Base-by-base conservation (phyloP, 129 eudicot species). In the Flaveria sonorensis region DNA sequence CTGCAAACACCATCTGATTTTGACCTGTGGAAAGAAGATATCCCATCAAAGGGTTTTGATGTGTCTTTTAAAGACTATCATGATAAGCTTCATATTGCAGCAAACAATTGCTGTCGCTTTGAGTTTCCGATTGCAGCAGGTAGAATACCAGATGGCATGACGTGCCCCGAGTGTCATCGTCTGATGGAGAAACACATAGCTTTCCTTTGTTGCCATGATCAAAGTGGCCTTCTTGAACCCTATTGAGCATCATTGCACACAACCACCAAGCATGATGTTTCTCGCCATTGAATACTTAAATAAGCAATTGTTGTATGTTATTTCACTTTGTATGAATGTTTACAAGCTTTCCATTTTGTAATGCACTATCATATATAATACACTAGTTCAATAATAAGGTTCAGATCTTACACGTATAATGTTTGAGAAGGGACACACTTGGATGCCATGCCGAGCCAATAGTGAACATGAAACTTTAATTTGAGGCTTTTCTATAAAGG, bases 181-280 rank as follows among this genome's bases (percentile, higher is more conserved):
- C 47, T 60, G 4, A 92, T 92, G 98, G 96, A 88, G 79, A 88
- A 88, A 66, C 80, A 67, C 77, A 77, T 80, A 39, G 82, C 88
- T 72, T 92, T 86, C 81, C 77, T 82, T 19, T 90, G 98, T 87
- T 92, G 98, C 88, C 89, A 85, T 71, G 87, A 88, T 55, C 78
- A 85, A 5, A 69, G 40, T 23, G 76, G 62, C 51, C 57, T 56
- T 16, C 61, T 77, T 52, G 72, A 72, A 57, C 86, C 80, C 43
- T 65, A 82, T 32, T 62, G 62, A 79, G 21, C 28, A 12, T 3
- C n/a, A 56, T 40, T 73, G 40, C 50, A 43, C 43, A 21, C 42
- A 40, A 30, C 69, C 71, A 59, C 32, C 77, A 23, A 6, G n/a
- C 51, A 45, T 78, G 63, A 7, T 42, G 39, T 78, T 59, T 78